Base-by-base conservation (phyloP, 2,329 filamentous ascomycete species). In the Coniochaeta hoffmannii region DNA sequence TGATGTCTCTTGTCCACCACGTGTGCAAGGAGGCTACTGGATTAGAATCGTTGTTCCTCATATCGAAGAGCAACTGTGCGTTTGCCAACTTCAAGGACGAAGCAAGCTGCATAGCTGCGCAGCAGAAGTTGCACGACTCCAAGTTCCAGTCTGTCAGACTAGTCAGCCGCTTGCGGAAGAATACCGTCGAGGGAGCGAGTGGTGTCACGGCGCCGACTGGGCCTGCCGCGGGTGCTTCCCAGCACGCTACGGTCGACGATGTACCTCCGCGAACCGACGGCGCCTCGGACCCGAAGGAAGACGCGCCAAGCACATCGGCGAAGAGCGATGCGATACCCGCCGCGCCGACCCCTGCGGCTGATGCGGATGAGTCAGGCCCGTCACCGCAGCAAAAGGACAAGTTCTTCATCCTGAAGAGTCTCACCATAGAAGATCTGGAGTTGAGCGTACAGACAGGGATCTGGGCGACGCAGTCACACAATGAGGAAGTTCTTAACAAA, bases 51-150 rank as follows among this genome's bases (percentile, higher is more conserved):
- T 76, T 97, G 0, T 97, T 97, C 62, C 75, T 97, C 34, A 97
- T 97, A 38, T 93, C 92, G 0, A 97, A 97, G 69, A 97, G 92
- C 68, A 97, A 97, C 67, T 97, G 93, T 66, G 93, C 92, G 0
- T 97, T 97, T 73, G 90, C 96, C 61, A 97, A 97, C 66, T 97
- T 95, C 69, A 89, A 86, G 59, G 88, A 90, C 53, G 91, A 96
- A 64, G 73, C 77, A 3, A 83, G 85, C 5, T 97, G 91, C 66
- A 73, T 81, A 7, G 78, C 82, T 9, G 93, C 93, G 0, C 89
- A 96, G 74, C 80, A 85, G 49, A 85, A 89, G 61, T 87, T 97
- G 46, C 90, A 97, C 68, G 92, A 97, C 65, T 96, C 91, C 1
- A 86, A 87, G 55, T 97, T 97, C 63, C 85, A 93, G 63, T 87